Conservation (phyloP, 2,329 filamentous ascomycete genomes). For the Monilinia polystroma region DNA sequence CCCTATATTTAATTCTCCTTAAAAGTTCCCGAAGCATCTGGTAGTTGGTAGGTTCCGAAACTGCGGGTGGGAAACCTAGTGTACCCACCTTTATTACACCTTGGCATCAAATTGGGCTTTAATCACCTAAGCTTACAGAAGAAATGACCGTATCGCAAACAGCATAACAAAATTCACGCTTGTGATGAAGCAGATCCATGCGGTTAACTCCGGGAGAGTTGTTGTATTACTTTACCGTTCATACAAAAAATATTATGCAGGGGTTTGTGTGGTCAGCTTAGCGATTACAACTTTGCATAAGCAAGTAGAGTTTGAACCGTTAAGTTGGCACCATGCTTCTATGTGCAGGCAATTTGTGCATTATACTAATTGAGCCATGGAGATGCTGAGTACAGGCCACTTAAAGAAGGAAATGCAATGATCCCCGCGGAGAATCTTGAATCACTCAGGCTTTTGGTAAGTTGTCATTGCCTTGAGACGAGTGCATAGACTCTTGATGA, state of each 20-base stretch:
- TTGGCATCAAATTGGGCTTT: background rate
- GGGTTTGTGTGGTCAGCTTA: background rate
- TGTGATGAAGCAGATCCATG: background rate
- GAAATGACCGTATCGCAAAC: background rate
- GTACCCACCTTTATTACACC: background rate
- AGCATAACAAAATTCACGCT: background rate
- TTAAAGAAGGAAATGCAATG: background rate
- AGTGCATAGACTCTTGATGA: too few species aligned
- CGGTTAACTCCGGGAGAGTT: background rate
- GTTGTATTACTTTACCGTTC: background rate
- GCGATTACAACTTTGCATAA: background rate
- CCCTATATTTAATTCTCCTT: conserved; percentile 1
- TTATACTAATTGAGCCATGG: background rate
- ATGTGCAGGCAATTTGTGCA: background rate
- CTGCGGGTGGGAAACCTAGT: background rate
- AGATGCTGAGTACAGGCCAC: background rate
- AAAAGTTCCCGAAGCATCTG: background rate
- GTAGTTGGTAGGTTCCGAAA: background rate
- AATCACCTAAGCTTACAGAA: background rate
- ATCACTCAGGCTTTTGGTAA: background rate
- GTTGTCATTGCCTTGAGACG: too few species aligned
- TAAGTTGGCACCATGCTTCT: background rate
- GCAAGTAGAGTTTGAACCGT: background rate
- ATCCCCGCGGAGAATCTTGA: background rate
- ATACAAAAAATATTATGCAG: background rate